These are phyloP conservation scores for Lachancea sp. DNA, from an alignment of 805 yeast genomes.

Conservation along the genomic window DNA sequence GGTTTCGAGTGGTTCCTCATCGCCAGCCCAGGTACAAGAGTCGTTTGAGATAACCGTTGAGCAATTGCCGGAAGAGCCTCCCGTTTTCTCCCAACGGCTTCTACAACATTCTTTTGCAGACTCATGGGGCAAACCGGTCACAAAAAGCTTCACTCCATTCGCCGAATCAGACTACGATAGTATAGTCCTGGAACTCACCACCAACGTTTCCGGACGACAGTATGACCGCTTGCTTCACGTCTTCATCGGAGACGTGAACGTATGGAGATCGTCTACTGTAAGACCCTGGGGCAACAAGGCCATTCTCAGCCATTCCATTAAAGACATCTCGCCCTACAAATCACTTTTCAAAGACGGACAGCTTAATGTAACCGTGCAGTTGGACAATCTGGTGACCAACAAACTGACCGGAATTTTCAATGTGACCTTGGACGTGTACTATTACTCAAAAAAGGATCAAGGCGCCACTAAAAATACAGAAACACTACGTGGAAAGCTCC, in stretches of 20 bases:
- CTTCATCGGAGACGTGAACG: slow-evolving; percentile 52
- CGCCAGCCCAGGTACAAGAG: neutral
- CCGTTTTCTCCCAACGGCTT: slow-evolving; percentile 36
- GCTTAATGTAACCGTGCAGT: slow-evolving; percentile 45
- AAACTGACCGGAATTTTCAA: slow-evolving; percentile 57
- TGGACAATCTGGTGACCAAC: slow-evolving; percentile 55
- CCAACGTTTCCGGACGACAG: slow-evolving; percentile 52
- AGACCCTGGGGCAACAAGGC: slow-evolving; percentile 53
- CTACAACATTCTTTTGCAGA: slow-evolving; percentile 47
- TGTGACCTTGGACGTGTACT: slow-evolving; percentile 45
- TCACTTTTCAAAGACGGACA: slow-evolving; percentile 40
- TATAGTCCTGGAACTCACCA: slow-evolving; percentile 48
- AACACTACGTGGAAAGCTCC: slow-evolving; percentile 6
- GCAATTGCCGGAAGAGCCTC: slow-evolving; percentile 20
- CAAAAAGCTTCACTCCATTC: slow-evolving; percentile 40
- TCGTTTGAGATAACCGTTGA: slow-evolving; percentile 13
- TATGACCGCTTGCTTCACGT: slow-evolving; percentile 62
- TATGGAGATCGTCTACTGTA: slow-evolving; percentile 82
- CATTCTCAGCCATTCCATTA: slow-evolving; percentile 45
- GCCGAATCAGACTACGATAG: slow-evolving; percentile 41
- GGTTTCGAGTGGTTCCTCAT: neutral
- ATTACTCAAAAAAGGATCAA: slow-evolving; percentile 30
- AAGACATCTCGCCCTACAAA: slow-evolving; percentile 57
- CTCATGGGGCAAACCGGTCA: slow-evolving; percentile 55
- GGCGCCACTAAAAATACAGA: neutral